Conservation (phyloP, 495 filamentous ascomycete genomes). For the Melanomma pulvis-pyrius region DNA sequence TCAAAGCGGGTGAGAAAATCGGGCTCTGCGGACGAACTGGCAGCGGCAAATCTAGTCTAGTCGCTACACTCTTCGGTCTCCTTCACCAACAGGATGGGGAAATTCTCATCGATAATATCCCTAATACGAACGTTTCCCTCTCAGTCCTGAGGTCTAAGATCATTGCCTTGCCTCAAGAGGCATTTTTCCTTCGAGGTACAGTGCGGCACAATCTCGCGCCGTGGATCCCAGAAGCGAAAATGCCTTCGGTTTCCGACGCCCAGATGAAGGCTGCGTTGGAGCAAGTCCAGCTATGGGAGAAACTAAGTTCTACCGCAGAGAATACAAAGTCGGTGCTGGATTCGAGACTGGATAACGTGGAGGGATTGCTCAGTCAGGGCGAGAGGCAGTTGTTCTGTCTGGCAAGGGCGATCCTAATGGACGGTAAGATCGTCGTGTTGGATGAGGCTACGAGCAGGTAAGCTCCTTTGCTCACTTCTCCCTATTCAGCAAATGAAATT, state of each 20-base stretch:
- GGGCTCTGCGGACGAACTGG: slow-evolving; percentile 67
- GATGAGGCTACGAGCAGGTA: slow-evolving; percentile 60
- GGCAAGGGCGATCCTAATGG: slow-evolving; percentile 59
- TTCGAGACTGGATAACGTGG: slow-evolving; percentile 22
- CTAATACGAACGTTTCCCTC: slow-evolving; percentile 56
- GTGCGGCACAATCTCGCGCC: slow-evolving; percentile 29
- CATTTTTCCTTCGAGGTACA: slow-evolving; percentile 58
- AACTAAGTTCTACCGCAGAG: slow-evolving; percentile 1
- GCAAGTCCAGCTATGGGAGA: slow-evolving; percentile 32
- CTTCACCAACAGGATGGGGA: slow-evolving; percentile 51
- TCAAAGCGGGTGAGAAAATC: slow-evolving; percentile 56
- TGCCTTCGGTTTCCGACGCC: slow-evolving; percentile 6
- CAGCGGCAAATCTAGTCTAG: slow-evolving; percentile 65
- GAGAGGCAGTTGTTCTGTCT: slow-evolving; percentile 64
- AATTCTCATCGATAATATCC: slow-evolving; percentile 58
- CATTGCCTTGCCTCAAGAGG: slow-evolving; percentile 65
- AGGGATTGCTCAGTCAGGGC: slow-evolving; percentile 59
- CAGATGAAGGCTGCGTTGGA: slow-evolving; percentile 26
- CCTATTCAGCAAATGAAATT: neutral
- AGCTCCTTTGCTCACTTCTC: neutral
- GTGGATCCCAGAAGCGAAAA: slow-evolving; percentile 6
- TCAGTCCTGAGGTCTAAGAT: slow-evolving; percentile 59
- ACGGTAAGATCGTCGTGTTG: slow-evolving; percentile 61
- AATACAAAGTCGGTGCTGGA: slow-evolving; percentile 7
- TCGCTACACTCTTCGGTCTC: slow-evolving; percentile 59